Evolutionary conservation across 2,329 filamentous ascomycete genomes (phyloP).

Genomic region (Teratosphaeria pseudoeucalypti): DNA sequence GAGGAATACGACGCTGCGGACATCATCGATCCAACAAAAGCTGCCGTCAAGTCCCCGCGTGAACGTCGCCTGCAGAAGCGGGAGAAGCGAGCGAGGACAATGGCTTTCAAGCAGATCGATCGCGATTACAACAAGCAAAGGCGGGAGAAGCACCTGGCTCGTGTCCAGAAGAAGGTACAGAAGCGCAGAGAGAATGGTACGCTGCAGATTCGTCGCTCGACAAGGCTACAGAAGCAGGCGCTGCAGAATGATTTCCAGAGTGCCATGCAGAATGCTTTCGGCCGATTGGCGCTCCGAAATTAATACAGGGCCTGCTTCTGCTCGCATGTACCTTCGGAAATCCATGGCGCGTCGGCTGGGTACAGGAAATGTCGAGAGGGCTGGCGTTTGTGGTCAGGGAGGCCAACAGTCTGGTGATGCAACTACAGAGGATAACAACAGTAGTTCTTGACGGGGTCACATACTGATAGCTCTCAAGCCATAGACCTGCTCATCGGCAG

Average conservation of each 20-base stretch:
- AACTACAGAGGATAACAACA: too few species aligned
- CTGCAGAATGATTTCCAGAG: not conserved
- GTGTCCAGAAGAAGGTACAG: not conserved
- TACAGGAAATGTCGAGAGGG: not conserved
- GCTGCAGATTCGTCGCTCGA: not conserved
- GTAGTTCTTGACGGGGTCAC: too few species aligned
- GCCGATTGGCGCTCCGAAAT: not conserved
- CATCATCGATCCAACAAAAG: not conserved
- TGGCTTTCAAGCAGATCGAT: not conserved
- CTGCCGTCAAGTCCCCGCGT: not conserved
- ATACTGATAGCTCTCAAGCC: too few species aligned
- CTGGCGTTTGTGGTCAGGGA: not conserved
- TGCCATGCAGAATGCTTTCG: not conserved
- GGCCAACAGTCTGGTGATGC: not conserved
- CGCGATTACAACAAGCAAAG: not conserved
- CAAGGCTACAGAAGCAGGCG: not conserved
- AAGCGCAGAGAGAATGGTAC: not conserved
- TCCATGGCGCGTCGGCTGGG: not conserved
- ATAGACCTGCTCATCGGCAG: too few species aligned
- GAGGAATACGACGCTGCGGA: not conserved
- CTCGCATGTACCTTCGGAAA: not conserved
- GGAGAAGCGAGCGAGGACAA: not conserved
- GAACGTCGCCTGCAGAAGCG: not conserved
- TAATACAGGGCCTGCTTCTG: not conserved
- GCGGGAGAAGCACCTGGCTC: not conserved